Evolutionary conservation across 148 eudicot genomes (phyloP).

Genomic region (Vaccinium darrowii): DNA sequence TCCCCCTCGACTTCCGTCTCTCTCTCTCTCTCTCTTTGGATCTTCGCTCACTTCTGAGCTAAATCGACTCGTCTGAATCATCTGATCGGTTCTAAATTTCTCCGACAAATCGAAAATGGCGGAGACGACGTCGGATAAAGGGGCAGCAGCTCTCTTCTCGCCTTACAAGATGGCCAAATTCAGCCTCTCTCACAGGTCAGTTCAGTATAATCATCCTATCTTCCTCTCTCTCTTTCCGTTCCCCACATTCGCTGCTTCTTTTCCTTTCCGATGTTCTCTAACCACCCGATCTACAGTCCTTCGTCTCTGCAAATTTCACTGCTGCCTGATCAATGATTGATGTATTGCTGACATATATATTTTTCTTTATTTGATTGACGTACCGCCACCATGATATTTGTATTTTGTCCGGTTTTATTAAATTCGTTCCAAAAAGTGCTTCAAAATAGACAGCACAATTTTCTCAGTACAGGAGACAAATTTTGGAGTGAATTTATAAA

Average conservation of each 20-base stretch:
- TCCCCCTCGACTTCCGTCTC: not conserved
- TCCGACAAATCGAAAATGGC: conserved; percentile 21
- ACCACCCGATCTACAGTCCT: not conserved
- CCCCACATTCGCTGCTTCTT: not conserved
- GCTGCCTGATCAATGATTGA: too few relatives aligned
- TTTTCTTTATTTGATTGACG: too few relatives aligned
- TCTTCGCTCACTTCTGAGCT: not conserved
- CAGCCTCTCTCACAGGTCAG: conserved; percentile 60
- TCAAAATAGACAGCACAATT: too few relatives aligned
- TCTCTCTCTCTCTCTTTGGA: not conserved
- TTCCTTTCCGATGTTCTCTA: not conserved
- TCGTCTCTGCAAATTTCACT: not conserved
- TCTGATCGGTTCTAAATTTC: not conserved
- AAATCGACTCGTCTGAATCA: not conserved
- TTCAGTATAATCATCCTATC: not conserved
- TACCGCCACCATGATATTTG: too few relatives aligned
- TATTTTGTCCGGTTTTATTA: too few relatives aligned
- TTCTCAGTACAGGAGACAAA: too few relatives aligned
- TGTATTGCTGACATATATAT: too few relatives aligned
- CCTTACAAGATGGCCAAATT: conserved; percentile 62
- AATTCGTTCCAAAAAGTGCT: too few relatives aligned
- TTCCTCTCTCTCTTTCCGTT: conserved; percentile 16
- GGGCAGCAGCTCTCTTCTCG: conserved; percentile 44
- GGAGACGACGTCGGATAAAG: conserved; percentile 19
- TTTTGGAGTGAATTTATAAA: too few relatives aligned